Evolutionary conservation across 2,329 filamentous ascomycete genomes (phyloP).

Genomic region (Xylaria sp.): DNA sequence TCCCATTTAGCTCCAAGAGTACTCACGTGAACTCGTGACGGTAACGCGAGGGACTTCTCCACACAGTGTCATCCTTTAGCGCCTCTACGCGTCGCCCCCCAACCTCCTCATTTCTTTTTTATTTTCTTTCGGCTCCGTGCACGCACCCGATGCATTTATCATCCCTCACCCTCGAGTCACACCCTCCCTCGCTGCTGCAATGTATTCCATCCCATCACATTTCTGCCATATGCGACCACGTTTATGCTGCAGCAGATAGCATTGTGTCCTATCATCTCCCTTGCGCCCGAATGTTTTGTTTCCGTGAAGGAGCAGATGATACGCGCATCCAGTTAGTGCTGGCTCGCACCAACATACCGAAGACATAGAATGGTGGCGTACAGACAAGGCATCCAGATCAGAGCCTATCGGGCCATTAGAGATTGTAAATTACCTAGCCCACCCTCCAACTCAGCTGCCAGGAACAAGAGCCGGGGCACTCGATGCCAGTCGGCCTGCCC

Average conservation of each 20-base stretch:
- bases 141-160: conserved; percentile 14
- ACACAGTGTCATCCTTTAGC: conserved; percentile 30
- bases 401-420: conserved; percentile 15
- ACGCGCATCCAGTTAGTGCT: background rate
- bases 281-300: background rate
- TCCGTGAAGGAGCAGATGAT: background rate
- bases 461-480: conserved; percentile 19
- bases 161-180: conserved; percentile 10
- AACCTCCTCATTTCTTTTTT: conserved; percentile 28
- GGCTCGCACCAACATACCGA: background rate
- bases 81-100: conserved; percentile 26
- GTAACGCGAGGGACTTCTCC: conserved; percentile 32
- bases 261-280: background rate
- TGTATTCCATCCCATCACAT: background rate
- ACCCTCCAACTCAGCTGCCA: conserved; percentile 13
- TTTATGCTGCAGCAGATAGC: background rate
- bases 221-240: background rate
- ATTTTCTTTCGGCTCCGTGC: conserved; percentile 24
- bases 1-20: conserved; percentile 24
- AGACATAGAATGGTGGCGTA: conserved; percentile 6
- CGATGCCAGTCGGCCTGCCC: conserved; percentile 9
- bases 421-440: background rate
- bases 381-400: conserved; percentile 10
- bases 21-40: conserved; percentile 41
- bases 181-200: conserved; percentile 12